A percentile compares a stretch with the other conserved stretches of the same genome.
phyloP scores from a whole-genome alignment of 805 yeast species.

The Isabelozyma rhagii region DNA sequence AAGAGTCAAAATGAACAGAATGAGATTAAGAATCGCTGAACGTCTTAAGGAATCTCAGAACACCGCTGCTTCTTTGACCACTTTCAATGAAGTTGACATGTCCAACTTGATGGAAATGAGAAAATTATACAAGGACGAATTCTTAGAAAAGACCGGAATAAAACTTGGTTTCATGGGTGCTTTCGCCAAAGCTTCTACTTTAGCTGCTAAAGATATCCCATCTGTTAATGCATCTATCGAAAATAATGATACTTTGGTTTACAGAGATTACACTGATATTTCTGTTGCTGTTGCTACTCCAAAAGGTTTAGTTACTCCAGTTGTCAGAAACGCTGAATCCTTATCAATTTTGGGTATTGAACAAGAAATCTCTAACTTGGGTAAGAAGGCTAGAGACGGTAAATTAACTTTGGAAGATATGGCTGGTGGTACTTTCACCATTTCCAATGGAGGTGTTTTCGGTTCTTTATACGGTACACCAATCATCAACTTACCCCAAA shows the following conservation, averaged over 20 bases:
- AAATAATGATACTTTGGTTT: slow-evolving; percentile 86
- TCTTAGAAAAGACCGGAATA: slow-evolving; percentile 87
- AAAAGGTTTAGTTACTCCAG: slow-evolving; percentile 97
- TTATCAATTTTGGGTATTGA: slow-evolving; percentile 85
- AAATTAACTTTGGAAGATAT: slow-evolving; percentile 95
- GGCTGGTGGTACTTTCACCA: slow-evolving; percentile 99
- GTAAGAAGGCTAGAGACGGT: slow-evolving; percentile 94
- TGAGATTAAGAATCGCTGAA: slow-evolving; percentile 98
- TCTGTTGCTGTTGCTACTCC: slow-evolving; percentile 98
- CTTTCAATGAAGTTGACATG: slow-evolving; percentile 98
- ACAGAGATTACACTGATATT: slow-evolving; percentile 93
- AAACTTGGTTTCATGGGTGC: slow-evolving; percentile 99
- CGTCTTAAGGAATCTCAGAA: slow-evolving; percentile 98
- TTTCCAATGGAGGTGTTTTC: slow-evolving; percentile 98
- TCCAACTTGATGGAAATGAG: slow-evolving; percentile 87
- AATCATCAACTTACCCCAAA: slow-evolving; percentile 96
- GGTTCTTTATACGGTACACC: slow-evolving; percentile 98
- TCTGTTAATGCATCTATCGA: slow-evolving; percentile 95
- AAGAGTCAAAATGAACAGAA: slow-evolving; percentile 97
- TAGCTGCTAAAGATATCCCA: slow-evolving; percentile 93
- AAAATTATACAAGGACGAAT: slow-evolving; percentile 94
- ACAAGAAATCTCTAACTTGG: slow-evolving; percentile 74
- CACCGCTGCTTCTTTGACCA: slow-evolving; percentile 96
- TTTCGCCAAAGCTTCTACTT: slow-evolving; percentile 86
- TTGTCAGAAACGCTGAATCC: slow-evolving; percentile 95